Percentiles rank a stretch among this genome's conserved stretches.
phyloP scores from a whole-genome alignment of 331 rosid genomes.

The Prunus yedoensis region DNA sequence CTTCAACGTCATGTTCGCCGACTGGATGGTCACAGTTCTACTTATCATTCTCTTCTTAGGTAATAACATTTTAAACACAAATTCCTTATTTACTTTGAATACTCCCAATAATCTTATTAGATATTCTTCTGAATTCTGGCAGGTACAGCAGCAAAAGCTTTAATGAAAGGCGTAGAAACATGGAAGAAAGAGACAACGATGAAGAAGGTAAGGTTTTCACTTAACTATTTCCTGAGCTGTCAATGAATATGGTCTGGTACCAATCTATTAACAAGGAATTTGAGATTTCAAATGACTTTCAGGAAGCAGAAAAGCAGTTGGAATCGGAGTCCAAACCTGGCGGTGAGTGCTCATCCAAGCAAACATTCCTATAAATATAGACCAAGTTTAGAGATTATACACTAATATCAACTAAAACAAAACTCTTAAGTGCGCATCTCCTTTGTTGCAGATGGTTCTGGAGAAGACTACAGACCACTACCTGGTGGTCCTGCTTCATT shows the following conservation, averaged over 20 bases:
- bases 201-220: conserved; percentile 47
- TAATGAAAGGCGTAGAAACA: conserved; percentile 64
- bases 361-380: background rate
- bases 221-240: background rate
- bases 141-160: conserved; percentile 77
- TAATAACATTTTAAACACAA: background rate
- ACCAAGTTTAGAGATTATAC: too few relatives aligned
- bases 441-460: conserved; percentile 44
- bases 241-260: background rate
- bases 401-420: too few relatives aligned
- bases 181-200: conserved; percentile 69
- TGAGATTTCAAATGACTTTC: conserved; percentile 34
- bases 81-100: too few relatives aligned
- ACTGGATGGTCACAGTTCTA: conserved; percentile 85
- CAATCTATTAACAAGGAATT: conserved; percentile 9
- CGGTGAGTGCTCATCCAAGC: conserved; percentile 38
- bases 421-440: background rate
- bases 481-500: conserved; percentile 50
- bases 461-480: conserved; percentile 55
- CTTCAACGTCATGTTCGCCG: conserved; percentile 88
- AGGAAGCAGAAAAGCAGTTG: conserved; percentile 58
- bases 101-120: background rate
- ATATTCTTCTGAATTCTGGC: conserved; percentile 1
- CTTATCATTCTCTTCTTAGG: conserved; percentile 71
- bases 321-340: conserved; percentile 47